phyloP scores from a whole-genome alignment of 202 grass and related monocot species.

The Cymbopogon flexuosus region DNA sequence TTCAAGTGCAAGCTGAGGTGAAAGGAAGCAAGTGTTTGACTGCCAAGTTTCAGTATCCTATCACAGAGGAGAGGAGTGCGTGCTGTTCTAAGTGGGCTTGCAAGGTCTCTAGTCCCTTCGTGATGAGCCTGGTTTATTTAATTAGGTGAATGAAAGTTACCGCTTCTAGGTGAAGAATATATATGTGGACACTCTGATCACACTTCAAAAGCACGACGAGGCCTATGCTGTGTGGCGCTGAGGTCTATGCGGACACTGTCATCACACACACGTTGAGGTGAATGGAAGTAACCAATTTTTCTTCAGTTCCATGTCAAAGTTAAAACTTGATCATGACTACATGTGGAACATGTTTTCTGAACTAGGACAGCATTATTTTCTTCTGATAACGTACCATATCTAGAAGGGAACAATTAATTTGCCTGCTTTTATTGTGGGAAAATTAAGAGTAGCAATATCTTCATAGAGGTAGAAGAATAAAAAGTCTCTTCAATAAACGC shows the following conservation, averaged over 20 bases:
- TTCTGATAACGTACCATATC: background rate
- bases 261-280: background rate
- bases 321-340: slow-evolving; percentile 8
- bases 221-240: background rate
- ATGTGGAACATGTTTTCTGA: slow-evolving; percentile 12
- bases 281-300: background rate
- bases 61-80: slow-evolving; percentile 1
- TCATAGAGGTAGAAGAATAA: background rate
- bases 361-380: background rate
- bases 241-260: background rate
- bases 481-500: background rate
- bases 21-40: background rate
- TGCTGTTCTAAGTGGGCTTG: slow-evolving; percentile 6
- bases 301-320: slow-evolving; percentile 6
- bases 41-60: background rate
- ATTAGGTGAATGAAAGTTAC: background rate
- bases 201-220: slow-evolving; percentile 21
- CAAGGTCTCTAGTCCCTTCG: background rate
- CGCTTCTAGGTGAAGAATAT: slow-evolving; percentile 8
- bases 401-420: background rate
- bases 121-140: background rate
- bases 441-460: no score
- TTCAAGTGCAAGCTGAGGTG: background rate
- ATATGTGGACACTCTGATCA: slow-evolving; percentile 41
- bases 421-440: background rate